These are phyloP conservation scores for Tothia fuscella DNA, from an alignment of 2,329 filamentous ascomycete species.

Conservation along the genomic window DNA sequence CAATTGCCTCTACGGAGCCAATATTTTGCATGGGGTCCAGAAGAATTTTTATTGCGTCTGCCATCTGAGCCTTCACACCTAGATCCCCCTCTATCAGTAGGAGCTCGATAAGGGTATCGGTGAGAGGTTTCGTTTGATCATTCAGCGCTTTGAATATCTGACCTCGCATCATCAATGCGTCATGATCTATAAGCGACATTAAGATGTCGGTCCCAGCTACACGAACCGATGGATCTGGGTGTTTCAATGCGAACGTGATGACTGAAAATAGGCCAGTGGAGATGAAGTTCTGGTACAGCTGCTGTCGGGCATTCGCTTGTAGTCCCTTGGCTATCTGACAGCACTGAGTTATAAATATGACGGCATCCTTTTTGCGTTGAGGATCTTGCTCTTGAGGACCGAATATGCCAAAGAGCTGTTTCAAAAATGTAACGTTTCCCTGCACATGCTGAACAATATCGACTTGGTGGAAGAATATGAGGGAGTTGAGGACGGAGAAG, in stretches of 20 bases:
- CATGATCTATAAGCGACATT: constrained; percentile 89
- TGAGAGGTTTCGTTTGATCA: constrained; percentile 74
- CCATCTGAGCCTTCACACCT: constrained; percentile 89
- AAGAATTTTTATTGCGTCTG: constrained; percentile 87
- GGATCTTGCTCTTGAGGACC: constrained; percentile 49
- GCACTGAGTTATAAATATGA: constrained; percentile 94
- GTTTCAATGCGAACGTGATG: constrained; percentile 81
- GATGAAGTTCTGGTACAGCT: constrained; percentile 83
- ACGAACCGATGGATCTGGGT: constrained; percentile 70
- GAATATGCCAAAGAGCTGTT: constrained; percentile 82
- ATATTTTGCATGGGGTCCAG: constrained; percentile 59
- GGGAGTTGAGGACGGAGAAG: constrained; percentile 90
- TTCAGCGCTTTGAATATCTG: constrained; percentile 88
- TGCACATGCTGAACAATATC: constrained; percentile 96
- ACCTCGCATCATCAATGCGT: constrained; percentile 83
- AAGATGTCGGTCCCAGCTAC: constrained; percentile 90
- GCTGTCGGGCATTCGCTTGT: constrained; percentile 68
- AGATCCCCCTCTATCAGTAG: constrained; percentile 84
- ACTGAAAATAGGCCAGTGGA: constrained; percentile 76
- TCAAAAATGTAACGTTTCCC: constrained; percentile 62
- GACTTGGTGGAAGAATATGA: constrained; percentile 98
- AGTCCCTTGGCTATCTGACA: constrained; percentile 89
- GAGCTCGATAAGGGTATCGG: constrained; percentile 85
- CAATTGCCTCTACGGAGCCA: constrained; percentile 47
- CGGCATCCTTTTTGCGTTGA: constrained; percentile 79